Percentiles rank a stretch among this genome's conserved stretches.
These are phyloP conservation scores for Articulospora tetracladia DNA, from an alignment of 495 filamentous ascomycete genomes.

Conservation along the genomic window DNA sequence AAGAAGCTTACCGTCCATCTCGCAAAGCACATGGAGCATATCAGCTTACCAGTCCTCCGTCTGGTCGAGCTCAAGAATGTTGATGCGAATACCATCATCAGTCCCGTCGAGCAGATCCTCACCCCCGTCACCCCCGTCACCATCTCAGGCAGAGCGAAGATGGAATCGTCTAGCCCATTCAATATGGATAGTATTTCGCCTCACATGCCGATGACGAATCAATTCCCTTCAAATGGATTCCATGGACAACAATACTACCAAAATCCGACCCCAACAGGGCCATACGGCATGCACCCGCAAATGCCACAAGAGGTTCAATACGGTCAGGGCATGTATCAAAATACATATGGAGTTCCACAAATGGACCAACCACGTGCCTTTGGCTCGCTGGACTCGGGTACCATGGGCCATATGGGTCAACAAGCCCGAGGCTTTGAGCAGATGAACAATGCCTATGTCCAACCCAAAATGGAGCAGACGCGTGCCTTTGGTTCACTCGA, in stretches of 20 bases:
- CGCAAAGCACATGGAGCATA: slow-evolving; percentile 95
- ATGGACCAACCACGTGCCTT: slow-evolving; percentile 19
- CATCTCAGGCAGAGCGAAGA: slow-evolving; percentile 8
- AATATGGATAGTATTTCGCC: slow-evolving; percentile 20
- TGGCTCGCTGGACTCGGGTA: slow-evolving; percentile 8
- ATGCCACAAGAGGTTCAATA: slow-evolving; percentile 11
- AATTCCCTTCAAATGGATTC: slow-evolving; percentile 14
- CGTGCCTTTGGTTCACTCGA: slow-evolving; percentile 14
- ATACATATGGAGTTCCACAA: not conserved
- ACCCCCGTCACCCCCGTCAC: slow-evolving; percentile 21
- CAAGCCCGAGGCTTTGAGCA: slow-evolving; percentile 9
- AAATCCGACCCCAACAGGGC: slow-evolving; percentile 1
- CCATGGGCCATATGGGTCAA: slow-evolving; percentile 13
- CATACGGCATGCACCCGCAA: slow-evolving; percentile 12
- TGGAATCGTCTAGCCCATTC: slow-evolving; percentile 21
- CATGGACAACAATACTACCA: slow-evolving; percentile 11
- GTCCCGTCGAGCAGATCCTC: slow-evolving; percentile 51
- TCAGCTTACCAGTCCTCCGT: slow-evolving; percentile 79
- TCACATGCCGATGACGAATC: slow-evolving; percentile 13
- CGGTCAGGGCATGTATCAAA: slow-evolving; percentile 18
- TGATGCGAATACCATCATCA: slow-evolving; percentile 58
- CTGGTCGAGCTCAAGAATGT: slow-evolving; percentile 61
- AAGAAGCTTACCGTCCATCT: slow-evolving; percentile 93
- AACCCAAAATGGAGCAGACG: slow-evolving; percentile 15
- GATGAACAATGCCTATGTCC: slow-evolving; percentile 12